Evolutionary conservation across 1,139 yeast genomes (phyloP).

Genomic region (Geotrichum australiense): DNA sequence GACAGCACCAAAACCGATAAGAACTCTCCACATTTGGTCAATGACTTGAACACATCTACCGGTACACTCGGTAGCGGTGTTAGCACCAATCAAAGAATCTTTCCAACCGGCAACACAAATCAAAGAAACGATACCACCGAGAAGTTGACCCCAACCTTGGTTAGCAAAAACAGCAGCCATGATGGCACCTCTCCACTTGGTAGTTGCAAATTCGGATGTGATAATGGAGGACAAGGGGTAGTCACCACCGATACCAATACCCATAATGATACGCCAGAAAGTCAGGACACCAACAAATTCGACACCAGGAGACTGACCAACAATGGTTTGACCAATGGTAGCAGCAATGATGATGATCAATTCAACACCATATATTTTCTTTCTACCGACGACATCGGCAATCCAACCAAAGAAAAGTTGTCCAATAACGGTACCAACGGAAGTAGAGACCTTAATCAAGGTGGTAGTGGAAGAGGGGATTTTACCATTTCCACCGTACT

Average conservation of each 20-base stretch:
- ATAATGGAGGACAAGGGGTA: conserved; percentile 83
- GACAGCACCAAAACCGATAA: conserved; percentile 81
- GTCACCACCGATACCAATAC: conserved; percentile 97
- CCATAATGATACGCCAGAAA: conserved; percentile 35
- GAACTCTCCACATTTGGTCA: conserved; percentile 91
- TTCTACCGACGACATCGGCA: conserved; percentile 78
- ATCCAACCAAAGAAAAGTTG: conserved; percentile 74
- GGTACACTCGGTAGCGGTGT: conserved; percentile 56
- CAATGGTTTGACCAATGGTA: conserved; percentile 63
- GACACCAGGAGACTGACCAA: conserved; percentile 50
- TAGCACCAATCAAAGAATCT: conserved; percentile 54
- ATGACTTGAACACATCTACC: conserved; percentile 62
- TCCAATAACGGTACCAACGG: conserved; percentile 53
- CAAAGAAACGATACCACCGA: conserved; percentile 37
- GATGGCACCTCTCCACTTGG: conserved; percentile 38
- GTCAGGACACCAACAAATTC: conserved; percentile 48
- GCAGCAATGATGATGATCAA: conserved; percentile 75
- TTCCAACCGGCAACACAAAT: conserved; percentile 35
- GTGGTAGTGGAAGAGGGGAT: conserved; percentile 65
- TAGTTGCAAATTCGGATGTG: conserved; percentile 36
- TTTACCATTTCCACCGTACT: conserved; percentile 34
- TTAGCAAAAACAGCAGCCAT: conserved; percentile 37
- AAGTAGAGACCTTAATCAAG: conserved; percentile 76
- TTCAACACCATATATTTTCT: conserved; percentile 78
- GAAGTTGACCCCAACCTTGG: conserved; percentile 42